Percentiles rank a stretch among this genome's conserved stretches.
phyloP scores from a whole-genome alignment of 768 basidiomycete species.

The Tephrocybe rancida region DNA sequence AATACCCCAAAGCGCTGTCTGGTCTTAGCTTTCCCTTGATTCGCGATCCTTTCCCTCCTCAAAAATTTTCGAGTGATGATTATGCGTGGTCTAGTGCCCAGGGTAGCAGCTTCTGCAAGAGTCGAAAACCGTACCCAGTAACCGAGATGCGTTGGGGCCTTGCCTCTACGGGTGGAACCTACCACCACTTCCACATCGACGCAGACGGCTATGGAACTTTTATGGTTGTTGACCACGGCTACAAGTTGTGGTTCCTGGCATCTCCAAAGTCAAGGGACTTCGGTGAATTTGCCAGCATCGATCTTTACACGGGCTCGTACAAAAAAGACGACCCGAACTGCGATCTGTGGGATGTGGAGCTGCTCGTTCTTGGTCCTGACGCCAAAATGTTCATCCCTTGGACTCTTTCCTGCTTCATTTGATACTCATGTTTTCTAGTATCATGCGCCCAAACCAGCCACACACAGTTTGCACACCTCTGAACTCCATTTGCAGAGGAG shows the following conservation, averaged over 20 bases:
- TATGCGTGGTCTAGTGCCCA: too few species aligned
- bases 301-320: neutral
- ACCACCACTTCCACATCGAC: too few species aligned
- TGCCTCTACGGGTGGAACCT: too few species aligned
- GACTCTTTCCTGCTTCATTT: too few species aligned
- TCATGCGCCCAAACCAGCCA: slow-evolving; percentile 22
- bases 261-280: neutral
- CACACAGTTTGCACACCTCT: slow-evolving; percentile 15
- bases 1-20: too few species aligned
- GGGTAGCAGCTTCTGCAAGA: too few species aligned
- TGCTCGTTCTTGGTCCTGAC: slow-evolving; percentile 5
- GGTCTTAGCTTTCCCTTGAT: too few species aligned
- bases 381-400: slow-evolving; percentile 10
- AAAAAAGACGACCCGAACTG: neutral
- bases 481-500: slow-evolving; percentile 20
- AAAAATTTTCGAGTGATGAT: too few species aligned
- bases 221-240: slow-evolving; percentile 5
- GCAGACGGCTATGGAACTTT: too few species aligned
- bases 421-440: neutral
- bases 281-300: neutral
- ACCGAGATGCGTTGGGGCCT: too few species aligned
- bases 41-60: too few species aligned
- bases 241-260: slow-evolving; percentile 19
- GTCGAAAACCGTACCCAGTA: too few species aligned
- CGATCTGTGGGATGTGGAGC: neutral